Conservation (phyloP, 164 flowering plant species). For the Hamamelis virginiana region DNA sequence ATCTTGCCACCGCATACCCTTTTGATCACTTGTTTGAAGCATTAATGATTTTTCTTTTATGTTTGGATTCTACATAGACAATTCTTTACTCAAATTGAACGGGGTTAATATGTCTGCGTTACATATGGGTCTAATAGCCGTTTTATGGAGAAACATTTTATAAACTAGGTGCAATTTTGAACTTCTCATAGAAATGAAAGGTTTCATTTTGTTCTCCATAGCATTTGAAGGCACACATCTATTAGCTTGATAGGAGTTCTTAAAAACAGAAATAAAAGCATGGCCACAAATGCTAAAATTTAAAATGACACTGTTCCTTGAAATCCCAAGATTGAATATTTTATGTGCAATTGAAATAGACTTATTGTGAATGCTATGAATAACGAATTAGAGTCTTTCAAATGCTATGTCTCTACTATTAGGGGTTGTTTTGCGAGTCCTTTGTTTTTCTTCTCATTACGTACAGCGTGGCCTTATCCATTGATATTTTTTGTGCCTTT, state of each 20-base stretch:
- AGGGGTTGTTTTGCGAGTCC: too few species aligned
- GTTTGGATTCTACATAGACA: neutral
- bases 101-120: neutral
- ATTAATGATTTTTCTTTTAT: neutral
- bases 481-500: too few species aligned
- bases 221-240: neutral
- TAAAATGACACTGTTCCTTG: neutral
- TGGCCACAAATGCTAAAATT: neutral
- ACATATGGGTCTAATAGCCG: neutral
- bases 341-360: neutral
- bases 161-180: too few species aligned
- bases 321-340: neutral
- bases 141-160: too few species aligned
- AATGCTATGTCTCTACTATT: neutral
- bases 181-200: too few species aligned
- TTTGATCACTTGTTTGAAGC: neutral
- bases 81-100: neutral
- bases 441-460: too few species aligned
- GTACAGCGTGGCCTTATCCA: too few species aligned
- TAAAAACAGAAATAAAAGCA: too few species aligned
- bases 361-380: neutral
- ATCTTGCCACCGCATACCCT: neutral
- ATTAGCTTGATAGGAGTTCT: neutral
- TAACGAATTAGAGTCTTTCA: neutral
- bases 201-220: too few species aligned